phyloP scores from a whole-genome alignment of 2,329 filamentous ascomycete genomes.

The Colletotrichum shisoi region DNA sequence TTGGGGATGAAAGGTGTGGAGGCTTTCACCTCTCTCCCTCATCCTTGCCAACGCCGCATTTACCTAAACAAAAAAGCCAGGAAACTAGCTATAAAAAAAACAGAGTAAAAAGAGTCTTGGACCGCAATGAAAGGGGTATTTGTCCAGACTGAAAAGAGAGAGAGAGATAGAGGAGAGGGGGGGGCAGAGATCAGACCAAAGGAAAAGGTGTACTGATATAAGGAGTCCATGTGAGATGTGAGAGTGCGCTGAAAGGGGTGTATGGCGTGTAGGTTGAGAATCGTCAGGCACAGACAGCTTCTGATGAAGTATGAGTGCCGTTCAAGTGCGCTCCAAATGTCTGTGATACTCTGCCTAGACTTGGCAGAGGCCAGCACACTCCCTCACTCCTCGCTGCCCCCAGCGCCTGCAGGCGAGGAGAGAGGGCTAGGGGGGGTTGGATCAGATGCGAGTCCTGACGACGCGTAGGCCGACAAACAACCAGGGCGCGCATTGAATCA shows the following conservation, averaged over 20 bases:
- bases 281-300: not conserved
- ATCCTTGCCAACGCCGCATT: slow-evolving; percentile 14
- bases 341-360: not conserved
- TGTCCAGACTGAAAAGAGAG: slow-evolving; percentile 35
- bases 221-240: not conserved
- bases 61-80: not conserved
- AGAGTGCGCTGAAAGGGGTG: not conserved
- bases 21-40: not conserved
- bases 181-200: not conserved
- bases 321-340: not conserved
- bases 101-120: not conserved
- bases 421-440: not conserved
- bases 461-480: not conserved
- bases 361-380: not conserved
- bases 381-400: not conserved
- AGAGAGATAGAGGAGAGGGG: not conserved
- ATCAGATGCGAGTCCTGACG: not conserved
- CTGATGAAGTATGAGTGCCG: not conserved
- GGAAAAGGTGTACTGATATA: not conserved
- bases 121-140: slow-evolving; percentile 34
- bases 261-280: not conserved
- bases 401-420: not conserved
- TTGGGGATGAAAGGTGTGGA: not conserved
- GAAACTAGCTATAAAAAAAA: no score
- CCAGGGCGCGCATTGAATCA: not conserved